phyloP scores from a whole-genome alignment of 2,329 filamentous ascomycete genomes.

The Curvularia verruculosa region DNA sequence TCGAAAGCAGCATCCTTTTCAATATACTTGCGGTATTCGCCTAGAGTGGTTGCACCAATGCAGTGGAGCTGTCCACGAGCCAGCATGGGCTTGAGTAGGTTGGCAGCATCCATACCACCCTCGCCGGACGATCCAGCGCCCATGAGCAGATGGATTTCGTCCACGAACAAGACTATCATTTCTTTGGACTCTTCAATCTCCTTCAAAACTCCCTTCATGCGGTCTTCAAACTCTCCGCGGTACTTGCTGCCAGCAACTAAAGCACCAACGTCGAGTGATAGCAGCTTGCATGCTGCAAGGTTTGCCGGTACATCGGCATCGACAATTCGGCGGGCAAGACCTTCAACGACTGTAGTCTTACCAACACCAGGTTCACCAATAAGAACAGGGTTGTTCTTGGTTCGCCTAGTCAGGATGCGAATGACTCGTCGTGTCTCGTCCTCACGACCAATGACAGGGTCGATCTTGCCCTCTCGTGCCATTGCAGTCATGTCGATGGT shows the following conservation, averaged over 20 bases:
- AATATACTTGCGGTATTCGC: conserved; percentile 97
- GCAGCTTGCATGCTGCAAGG: conserved; percentile 87
- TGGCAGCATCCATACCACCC: conserved; percentile 98
- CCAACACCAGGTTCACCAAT: conserved; percentile 98
- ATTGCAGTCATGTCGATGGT: conserved; percentile 98
- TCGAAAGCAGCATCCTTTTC: conserved; percentile 99
- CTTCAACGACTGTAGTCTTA: conserved; percentile 97
- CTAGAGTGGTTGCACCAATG: conserved; percentile 93
- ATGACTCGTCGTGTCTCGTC: conserved; percentile 94
- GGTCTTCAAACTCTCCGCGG: conserved; percentile 96
- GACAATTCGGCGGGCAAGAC: conserved; percentile 91
- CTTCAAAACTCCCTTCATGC: conserved; percentile 98
- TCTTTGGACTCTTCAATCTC: conserved; percentile 95
- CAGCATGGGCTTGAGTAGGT: conserved; percentile 97
- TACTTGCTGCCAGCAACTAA: conserved; percentile 98
- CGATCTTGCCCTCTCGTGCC: conserved; percentile 96
- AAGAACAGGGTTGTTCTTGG: conserved; percentile 98
- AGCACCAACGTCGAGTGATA: conserved; percentile 93
- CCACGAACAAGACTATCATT: conserved; percentile 96
- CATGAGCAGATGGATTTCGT: conserved; percentile 99
- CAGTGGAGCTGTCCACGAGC: conserved; percentile 96
- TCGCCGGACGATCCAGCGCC: conserved; percentile 93
- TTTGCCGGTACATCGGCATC: conserved; percentile 97
- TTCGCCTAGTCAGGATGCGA: conserved; percentile 87
- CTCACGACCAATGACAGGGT: conserved; percentile 95